These are phyloP conservation scores for Stellera chamaejasme DNA, from an alignment of 345 rosid species.

Conservation along the genomic window DNA sequence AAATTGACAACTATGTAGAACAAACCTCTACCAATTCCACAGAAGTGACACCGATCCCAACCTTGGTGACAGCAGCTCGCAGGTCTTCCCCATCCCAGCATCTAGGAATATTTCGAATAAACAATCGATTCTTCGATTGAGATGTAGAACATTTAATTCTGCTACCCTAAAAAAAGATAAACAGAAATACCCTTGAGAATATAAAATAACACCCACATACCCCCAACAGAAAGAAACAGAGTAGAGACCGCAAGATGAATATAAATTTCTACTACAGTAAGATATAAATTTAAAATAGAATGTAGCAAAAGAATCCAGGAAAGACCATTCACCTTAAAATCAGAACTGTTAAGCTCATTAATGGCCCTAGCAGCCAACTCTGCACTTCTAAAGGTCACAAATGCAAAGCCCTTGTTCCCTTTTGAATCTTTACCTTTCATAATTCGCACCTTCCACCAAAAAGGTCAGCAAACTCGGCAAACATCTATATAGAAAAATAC, in stretches of 20 bases:
- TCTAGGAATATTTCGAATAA: slow-evolving; percentile 64
- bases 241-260: too few relatives aligned
- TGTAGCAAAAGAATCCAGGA: not conserved
- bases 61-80: slow-evolving; percentile 35
- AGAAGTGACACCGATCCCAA: slow-evolving; percentile 58
- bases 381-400: slow-evolving; percentile 51
- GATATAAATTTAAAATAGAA: too few relatives aligned
- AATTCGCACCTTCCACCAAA: slow-evolving; percentile 41
- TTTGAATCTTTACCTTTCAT: slow-evolving; percentile 55
- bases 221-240: too few relatives aligned
- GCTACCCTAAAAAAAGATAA: slow-evolving; percentile 37
- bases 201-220: not conserved
- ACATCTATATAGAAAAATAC: not conserved
- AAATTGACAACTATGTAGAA: slow-evolving; percentile 2
- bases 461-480: slow-evolving; percentile 4
- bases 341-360: slow-evolving; percentile 43
- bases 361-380: slow-evolving; percentile 66
- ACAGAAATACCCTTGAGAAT: slow-evolving; percentile 5
- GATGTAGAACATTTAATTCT: slow-evolving; percentile 54
- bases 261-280: too few relatives aligned
- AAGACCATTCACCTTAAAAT: slow-evolving; percentile 42
- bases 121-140: slow-evolving; percentile 49
- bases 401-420: slow-evolving; percentile 61
- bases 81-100: slow-evolving; percentile 50
- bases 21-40: slow-evolving; percentile 58